Base-by-base conservation (phyloP, 768 basidiomycete species). In the Collybiopsis confluens region DNA sequence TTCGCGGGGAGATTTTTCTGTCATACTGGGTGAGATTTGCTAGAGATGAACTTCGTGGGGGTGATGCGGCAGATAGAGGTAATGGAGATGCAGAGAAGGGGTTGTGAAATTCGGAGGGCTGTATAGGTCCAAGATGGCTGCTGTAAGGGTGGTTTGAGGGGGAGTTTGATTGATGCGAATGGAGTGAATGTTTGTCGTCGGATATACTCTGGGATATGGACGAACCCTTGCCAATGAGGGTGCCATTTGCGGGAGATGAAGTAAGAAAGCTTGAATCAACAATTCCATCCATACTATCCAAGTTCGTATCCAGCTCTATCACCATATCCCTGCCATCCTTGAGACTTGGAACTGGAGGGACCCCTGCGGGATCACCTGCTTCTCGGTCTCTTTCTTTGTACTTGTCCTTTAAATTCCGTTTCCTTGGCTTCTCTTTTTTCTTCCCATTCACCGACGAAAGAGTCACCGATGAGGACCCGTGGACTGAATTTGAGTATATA, bases 271-370 rank as follows among this genome's bases (percentile, higher is more conserved):
- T 68, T 1, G 72, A 68, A 65, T 92, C 75, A 57, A 96, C 72
- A 62, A 97, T 92, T 5, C 88, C 94, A 36, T 89, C 86, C 80
- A 97, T 92, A 47, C 80, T 70, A 9, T 86, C 79, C 41, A 91
- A 65, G 64, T 92, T 80, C 18, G 80, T 81, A 65, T 90, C 87
- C 40, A 89, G 77, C 21, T 67, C 70, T 54, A 81, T 70, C 21
- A 71, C 68, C 33, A 65, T 66, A 20, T 66, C 61, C 40, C 70
- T 70, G 26, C 62, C 63, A 28, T 59, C 63, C 45, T 68, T 67
- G 30, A 65, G 63, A 0, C 71, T 66, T 0, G 70, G 65, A 26
- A 65, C 59, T 49, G 68, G 63, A 55, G 68, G 61, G 56, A 70
- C 60, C 15, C 18, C 36, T 38, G 38, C 40, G 57, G 58, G 65